These are phyloP conservation scores for Claviceps purpurea DNA, from an alignment of 2,329 filamentous ascomycete species.

Conservation along the genomic window DNA sequence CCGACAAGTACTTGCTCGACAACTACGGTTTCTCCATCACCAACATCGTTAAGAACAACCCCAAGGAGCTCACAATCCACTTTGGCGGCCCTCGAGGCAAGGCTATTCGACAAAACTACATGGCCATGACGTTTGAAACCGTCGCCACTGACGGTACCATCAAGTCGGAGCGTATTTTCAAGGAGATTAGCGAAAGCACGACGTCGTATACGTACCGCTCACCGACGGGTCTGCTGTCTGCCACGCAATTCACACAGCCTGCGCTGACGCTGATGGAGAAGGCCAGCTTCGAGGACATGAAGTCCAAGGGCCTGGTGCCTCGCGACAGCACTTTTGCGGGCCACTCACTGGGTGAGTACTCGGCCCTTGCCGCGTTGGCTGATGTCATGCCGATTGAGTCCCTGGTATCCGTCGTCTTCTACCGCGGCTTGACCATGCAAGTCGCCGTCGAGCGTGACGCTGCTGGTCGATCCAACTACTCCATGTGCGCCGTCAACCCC, in stretches of 20 bases:
- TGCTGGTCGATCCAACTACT: conserved; percentile 88
- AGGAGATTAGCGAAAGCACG: conserved; percentile 86
- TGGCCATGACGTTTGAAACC: conserved; percentile 99
- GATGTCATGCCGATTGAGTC: conserved; percentile 99
- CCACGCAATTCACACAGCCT: conserved; percentile 96
- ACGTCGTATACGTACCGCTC: conserved; percentile 96
- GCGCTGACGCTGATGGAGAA: conserved; percentile 98
- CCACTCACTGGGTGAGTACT: conserved; percentile 97
- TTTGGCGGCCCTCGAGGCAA: conserved; percentile 95
- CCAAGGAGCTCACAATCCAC: conserved; percentile 95
- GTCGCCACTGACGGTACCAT: conserved; percentile 81
- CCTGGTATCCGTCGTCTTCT: conserved; percentile 96
- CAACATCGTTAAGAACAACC: conserved; percentile 98
- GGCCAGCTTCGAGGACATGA: conserved; percentile 98
- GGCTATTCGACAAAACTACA: conserved; percentile 96
- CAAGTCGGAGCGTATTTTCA: conserved; percentile 99
- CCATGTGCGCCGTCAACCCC: conserved; percentile 98
- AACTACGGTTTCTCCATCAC: conserved; percentile 98
- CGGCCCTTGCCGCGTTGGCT: conserved; percentile 84
- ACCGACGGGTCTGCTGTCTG: conserved; percentile 84
- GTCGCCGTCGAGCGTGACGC: conserved; percentile 96
- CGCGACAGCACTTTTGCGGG: conserved; percentile 95
- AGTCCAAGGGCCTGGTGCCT: conserved; percentile 87
- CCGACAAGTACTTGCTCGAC: conserved; percentile 95
- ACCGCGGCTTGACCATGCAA: conserved; percentile 97